These are phyloP conservation scores for Mucuna pruriens DNA, from an alignment of 306 rosid genomes.

Conservation along the genomic window DNA sequence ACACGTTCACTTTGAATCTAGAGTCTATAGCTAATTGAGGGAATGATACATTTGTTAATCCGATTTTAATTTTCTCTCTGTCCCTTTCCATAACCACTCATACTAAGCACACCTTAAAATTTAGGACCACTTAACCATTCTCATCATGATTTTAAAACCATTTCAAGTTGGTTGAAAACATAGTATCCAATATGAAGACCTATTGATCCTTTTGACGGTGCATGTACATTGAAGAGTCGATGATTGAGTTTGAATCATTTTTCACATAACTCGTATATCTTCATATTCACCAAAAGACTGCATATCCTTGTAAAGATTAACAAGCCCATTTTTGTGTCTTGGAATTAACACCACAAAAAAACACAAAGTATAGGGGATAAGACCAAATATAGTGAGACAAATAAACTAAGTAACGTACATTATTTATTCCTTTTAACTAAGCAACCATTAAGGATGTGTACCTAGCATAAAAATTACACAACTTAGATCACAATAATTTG, in stretches of 20 bases:
- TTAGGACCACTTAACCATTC: background rate
- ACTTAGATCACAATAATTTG: background rate
- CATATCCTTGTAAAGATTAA: slow-evolving; percentile 63
- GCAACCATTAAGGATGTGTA: background rate
- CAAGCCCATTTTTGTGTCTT: slow-evolving; percentile 56
- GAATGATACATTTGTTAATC: background rate
- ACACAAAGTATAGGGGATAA: background rate
- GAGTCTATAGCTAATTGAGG: too few relatives aligned
- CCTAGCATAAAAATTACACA: background rate
- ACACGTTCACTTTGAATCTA: too few relatives aligned
- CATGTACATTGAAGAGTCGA: slow-evolving; percentile 41
- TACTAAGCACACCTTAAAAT: background rate
- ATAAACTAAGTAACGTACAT: too few relatives aligned
- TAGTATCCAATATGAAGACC: slow-evolving; percentile 41
- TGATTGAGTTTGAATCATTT: slow-evolving; percentile 69
- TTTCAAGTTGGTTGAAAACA: slow-evolving; percentile 56
- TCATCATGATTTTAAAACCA: background rate
- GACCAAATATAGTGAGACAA: too few relatives aligned
- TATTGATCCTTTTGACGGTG: slow-evolving; percentile 26
- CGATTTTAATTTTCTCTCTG: slow-evolving; percentile 16
- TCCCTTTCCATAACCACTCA: background rate
- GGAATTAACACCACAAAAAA: slow-evolving; percentile 29
- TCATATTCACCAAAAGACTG: slow-evolving; percentile 68
- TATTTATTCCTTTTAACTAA: too few relatives aligned
- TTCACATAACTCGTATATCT: slow-evolving; percentile 81